These are phyloP conservation scores for Alternaria gaisen DNA, from an alignment of 2,329 filamentous ascomycete species.

Conservation along the genomic window DNA sequence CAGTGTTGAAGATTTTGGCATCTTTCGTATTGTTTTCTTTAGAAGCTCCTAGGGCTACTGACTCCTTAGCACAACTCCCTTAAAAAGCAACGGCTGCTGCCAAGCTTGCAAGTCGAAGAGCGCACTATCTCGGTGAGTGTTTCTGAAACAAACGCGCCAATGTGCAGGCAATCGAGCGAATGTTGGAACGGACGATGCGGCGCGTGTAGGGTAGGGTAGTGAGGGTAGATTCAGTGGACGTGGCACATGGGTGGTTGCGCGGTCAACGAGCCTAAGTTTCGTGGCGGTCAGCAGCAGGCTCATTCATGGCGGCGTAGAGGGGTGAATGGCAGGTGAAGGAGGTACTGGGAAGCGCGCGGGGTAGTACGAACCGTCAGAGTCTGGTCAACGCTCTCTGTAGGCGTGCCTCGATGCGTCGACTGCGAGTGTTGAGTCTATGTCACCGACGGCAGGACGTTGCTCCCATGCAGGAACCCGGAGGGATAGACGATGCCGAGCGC, in stretches of 20 bases:
- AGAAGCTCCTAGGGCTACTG: constrained; percentile 34
- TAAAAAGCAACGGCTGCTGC: constrained; percentile 7
- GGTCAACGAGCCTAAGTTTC: constrained; percentile 37
- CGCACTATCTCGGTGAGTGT: constrained; percentile 39
- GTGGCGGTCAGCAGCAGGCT: constrained; percentile 45
- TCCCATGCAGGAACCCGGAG: constrained; percentile 32
- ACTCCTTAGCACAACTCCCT: constrained; percentile 33
- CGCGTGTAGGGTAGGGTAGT: constrained; percentile 23
- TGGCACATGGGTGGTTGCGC: constrained; percentile 39
- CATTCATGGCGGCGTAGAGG: constrained; percentile 17
- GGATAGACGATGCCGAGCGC: constrained; percentile 24
- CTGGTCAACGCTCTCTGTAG: constrained; percentile 42
- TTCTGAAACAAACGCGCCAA: constrained; percentile 27
- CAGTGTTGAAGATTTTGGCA: constrained; percentile 51
- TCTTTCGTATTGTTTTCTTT: constrained; percentile 45
- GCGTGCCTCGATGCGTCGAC: constrained; percentile 41
- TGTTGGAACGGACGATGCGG: constrained; percentile 26
- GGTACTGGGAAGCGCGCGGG: constrained; percentile 32
- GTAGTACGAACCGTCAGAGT: constrained; percentile 48
- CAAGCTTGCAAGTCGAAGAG: constrained; percentile 13
- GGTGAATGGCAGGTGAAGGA: constrained; percentile 20
- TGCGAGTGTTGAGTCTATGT: constrained; percentile 36
- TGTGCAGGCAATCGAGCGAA: constrained; percentile 22
- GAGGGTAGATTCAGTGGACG: constrained; percentile 27
- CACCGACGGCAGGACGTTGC: constrained; percentile 27